Evolutionary conservation across 176 grass and related monocot genomes (phyloP).

Genomic region (Ensete ventricosum): DNA sequence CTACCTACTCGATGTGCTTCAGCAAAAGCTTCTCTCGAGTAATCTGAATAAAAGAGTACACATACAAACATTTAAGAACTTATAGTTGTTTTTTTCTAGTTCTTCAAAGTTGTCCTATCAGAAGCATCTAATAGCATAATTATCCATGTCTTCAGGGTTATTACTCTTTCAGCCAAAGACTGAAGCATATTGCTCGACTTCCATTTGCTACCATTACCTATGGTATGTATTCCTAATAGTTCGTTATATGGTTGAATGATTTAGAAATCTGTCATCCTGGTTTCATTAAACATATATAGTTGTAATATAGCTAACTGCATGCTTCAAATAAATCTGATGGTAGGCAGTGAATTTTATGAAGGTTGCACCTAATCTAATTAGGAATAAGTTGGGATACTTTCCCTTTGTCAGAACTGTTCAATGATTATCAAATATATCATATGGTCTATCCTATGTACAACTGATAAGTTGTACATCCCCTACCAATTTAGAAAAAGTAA

Average conservation of each 20-base stretch:
- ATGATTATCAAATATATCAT: too few relatives aligned
- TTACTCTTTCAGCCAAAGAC: conserved; percentile 89
- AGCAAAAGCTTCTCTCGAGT: background rate
- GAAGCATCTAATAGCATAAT: background rate
- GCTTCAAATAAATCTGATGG: background rate
- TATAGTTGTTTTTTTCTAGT: conserved; percentile 7
- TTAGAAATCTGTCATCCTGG: too few relatives aligned
- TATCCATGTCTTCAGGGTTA: conserved; percentile 54
- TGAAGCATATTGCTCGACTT: conserved; percentile 70
- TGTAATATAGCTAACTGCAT: background rate
- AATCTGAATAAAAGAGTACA: background rate
- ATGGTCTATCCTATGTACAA: too few relatives aligned
- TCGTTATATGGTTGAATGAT: conserved; percentile 19
- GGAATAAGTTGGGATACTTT: too few relatives aligned
- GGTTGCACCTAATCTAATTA: too few relatives aligned
- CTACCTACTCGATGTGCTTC: background rate
- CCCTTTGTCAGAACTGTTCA: too few relatives aligned
- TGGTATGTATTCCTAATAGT: conserved; percentile 34
- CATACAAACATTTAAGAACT: background rate
- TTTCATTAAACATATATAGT: too few relatives aligned
- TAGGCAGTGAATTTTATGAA: too few relatives aligned
- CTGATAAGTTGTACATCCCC: too few relatives aligned
- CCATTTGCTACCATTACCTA: conserved; percentile 75
- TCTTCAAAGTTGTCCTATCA: background rate
- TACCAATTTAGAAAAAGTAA: too few relatives aligned